Percentiles rank a stretch among this genome's conserved stretches.
Conservation (phyloP, 345 rosid species). For the Eucalyptus viminalis region DNA sequence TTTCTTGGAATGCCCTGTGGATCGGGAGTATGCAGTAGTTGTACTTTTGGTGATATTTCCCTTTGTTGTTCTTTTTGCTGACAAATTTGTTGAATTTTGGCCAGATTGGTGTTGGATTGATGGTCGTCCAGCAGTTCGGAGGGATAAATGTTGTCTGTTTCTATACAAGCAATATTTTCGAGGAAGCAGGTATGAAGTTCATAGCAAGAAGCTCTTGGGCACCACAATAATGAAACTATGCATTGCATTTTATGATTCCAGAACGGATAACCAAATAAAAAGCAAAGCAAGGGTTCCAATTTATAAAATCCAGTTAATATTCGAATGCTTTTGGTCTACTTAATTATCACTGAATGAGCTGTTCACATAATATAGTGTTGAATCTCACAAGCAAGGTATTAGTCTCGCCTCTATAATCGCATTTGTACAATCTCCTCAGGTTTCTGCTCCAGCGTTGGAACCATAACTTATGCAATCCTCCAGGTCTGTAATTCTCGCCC, state of each 20-base stretch:
- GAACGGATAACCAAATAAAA: fast-evolving
- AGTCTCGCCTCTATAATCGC: background rate
- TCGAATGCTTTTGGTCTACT: background rate
- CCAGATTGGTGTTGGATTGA: constrained; percentile 86
- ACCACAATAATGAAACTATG: background rate
- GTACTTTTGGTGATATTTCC: background rate
- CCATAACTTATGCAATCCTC: constrained; percentile 64
- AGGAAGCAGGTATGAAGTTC: constrained; percentile 51
- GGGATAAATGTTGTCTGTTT: constrained; percentile 90
- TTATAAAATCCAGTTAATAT: background rate
- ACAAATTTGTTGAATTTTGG: background rate
- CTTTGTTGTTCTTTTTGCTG: background rate
- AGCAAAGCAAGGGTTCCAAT: background rate
- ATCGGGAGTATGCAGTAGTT: background rate
- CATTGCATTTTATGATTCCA: background rate
- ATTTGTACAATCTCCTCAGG: constrained; percentile 21
- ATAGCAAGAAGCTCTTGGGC: background rate
- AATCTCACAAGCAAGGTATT: background rate
- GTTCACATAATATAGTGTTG: background rate
- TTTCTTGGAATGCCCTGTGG: background rate
- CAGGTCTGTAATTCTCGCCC: constrained; percentile 37
- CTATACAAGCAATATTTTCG: constrained; percentile 59
- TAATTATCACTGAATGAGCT: background rate
- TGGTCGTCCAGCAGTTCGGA: constrained; percentile 87
- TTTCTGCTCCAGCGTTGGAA: constrained; percentile 55